A percentile compares a stretch with the other conserved stretches of the same genome.
Evolutionary conservation across 2,329 filamentous ascomycete species (phyloP).

Genomic region (Fusarium duplospermum): DNA sequence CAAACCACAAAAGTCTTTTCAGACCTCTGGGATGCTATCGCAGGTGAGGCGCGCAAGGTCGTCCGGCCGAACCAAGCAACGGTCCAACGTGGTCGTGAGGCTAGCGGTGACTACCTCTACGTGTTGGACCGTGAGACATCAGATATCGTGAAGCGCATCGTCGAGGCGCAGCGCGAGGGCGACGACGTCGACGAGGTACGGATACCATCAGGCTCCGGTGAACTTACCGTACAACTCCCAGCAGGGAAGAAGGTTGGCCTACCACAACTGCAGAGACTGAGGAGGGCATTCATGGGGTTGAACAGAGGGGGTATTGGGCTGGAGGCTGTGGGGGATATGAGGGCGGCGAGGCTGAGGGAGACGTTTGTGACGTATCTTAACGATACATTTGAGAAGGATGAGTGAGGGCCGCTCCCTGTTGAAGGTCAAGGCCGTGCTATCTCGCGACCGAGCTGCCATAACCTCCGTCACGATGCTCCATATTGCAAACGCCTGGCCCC

Average conservation of each 20-base stretch:
- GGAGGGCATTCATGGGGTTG: constrained; percentile 81
- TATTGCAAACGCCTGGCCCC: background rate
- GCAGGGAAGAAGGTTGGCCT: constrained; percentile 71
- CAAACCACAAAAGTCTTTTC: constrained; percentile 68
- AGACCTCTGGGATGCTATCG: constrained; percentile 80
- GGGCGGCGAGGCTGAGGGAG: constrained; percentile 66
- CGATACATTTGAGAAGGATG: constrained; percentile 70
- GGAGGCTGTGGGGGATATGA: constrained; percentile 66
- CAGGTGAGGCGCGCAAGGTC: constrained; percentile 69
- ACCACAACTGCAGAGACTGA: constrained; percentile 80
- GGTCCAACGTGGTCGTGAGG: constrained; percentile 70
- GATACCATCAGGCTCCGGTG: constrained; percentile 55
- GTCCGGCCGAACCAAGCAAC: constrained; percentile 82
- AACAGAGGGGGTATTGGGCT: constrained; percentile 76
- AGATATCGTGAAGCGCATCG: constrained; percentile 76
- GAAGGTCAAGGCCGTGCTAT: background rate
- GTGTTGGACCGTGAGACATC: constrained; percentile 83
- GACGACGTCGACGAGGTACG: constrained; percentile 67
- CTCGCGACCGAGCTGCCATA: background rate
- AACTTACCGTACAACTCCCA: constrained; percentile 73
- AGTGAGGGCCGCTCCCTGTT: constrained; percentile 44
- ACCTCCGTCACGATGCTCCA: background rate
- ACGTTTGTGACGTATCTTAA: constrained; percentile 76
- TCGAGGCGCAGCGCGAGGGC: constrained; percentile 77
- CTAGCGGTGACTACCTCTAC: constrained; percentile 80